Base-by-base conservation (phyloP, 2,329 filamentous ascomycete species). In the Ophiostoma perfectum region DNA sequence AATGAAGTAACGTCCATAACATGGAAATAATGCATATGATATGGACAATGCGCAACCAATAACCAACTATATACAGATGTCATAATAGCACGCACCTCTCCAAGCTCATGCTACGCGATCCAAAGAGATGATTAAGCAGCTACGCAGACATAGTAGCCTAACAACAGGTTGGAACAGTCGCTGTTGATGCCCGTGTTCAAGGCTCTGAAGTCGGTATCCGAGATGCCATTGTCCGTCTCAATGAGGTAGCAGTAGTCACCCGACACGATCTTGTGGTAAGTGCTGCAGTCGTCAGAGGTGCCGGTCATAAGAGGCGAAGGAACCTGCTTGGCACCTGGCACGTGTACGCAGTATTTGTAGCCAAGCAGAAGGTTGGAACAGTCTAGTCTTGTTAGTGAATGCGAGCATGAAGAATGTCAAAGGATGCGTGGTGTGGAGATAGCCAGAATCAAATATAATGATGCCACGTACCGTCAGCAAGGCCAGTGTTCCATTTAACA, bases 231-330 rank as follows among this genome's bases (percentile, higher is more conserved):
- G 36, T 38, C 67, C 12, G 39, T 44, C 27, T 68, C 69, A 55
- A 73, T 70, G 42, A n/a, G 27, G 16, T 68, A 49, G 73, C 79
- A 80, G 16, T 42, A 71, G 67, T 78, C 76, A 60, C 77, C 76
- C 7, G 70, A 71, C 47, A 72, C 72, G 39, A 77, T 71, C 44
- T 72, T 74, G 71, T 77, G 75, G 74, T 75, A 78, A 44, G 71
- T 65, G n/a, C 71, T 74, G 73, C 78, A 79, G 69, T 70, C 66
- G 44, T 55, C 38, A 3, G 68, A 64, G 3, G 71, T 47, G 52
- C 69, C 71, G 8, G 72, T 65, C 58, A 63, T 58, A 64, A 75
- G 42, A 5, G 68, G 68, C 27, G 65, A 69, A 2, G 68, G 68
- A 16, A 42, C 38, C 8, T 5, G 16, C 8, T 42, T 55, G 60